A percentile compares a stretch with the other conserved stretches of the same genome.
phyloP scores from a whole-genome alignment of 2,329 filamentous ascomycete species.

The Clarireedia monteithiana region DNA sequence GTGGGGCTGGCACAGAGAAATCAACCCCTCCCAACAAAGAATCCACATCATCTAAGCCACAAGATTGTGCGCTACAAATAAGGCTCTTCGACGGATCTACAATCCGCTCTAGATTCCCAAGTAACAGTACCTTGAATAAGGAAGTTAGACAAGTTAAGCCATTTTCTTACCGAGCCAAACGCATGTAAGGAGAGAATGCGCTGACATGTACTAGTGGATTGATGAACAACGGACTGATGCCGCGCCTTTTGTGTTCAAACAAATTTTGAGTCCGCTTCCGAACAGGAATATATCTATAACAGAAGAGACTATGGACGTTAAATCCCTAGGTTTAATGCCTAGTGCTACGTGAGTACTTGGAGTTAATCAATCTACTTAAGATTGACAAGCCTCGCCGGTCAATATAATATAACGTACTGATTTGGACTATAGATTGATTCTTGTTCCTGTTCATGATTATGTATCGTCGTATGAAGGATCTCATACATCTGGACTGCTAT shows the following conservation, averaged over 20 bases:
- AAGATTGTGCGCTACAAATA: constrained; percentile 60
- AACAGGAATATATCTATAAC: constrained; percentile 65
- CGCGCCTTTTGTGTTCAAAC: constrained; percentile 72
- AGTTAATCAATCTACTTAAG: neutral
- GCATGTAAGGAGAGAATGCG: too few species aligned
- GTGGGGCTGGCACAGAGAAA: neutral
- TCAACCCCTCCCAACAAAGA: neutral
- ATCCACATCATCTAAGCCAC: constrained; percentile 12
- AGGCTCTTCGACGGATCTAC: constrained; percentile 79
- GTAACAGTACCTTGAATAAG: constrained; percentile 49
- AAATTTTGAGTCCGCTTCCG: constrained; percentile 71
- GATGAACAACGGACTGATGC: constrained; percentile 53
- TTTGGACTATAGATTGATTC: constrained; percentile 45
- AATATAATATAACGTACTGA: neutral
- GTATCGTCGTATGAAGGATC: constrained; percentile 47
- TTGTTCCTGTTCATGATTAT: constrained; percentile 61
- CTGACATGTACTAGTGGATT: constrained; percentile 48
- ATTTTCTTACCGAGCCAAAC: neutral
- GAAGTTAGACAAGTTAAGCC: constrained; percentile 50
- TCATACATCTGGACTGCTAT: constrained; percentile 21
- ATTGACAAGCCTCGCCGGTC: neutral
- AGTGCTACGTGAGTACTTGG: constrained; percentile 51
- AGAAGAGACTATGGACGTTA: constrained; percentile 64
- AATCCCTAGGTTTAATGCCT: constrained; percentile 65
- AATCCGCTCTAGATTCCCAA: constrained; percentile 64